phyloP scores from a whole-genome alignment of 441 rosid genomes.

The Bocquillonia castaneifolia region DNA sequence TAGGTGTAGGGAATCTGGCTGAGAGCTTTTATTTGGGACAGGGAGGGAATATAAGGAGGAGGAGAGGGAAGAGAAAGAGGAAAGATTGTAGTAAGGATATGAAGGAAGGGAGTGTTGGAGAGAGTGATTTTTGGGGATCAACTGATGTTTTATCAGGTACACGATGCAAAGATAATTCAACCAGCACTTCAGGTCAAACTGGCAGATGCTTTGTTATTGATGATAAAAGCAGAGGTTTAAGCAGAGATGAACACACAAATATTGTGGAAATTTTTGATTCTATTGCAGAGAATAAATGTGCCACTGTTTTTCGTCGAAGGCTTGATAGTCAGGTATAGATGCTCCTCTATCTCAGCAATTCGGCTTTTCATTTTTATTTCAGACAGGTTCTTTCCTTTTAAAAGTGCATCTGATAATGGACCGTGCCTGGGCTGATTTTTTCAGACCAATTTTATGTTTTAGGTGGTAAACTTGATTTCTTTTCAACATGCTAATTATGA shows the following conservation, averaged over 20 bases:
- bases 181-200: slow-evolving; percentile 37
- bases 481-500: neutral
- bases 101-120: slow-evolving; percentile 62
- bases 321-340: slow-evolving; percentile 69
- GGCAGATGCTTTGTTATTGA: slow-evolving; percentile 28
- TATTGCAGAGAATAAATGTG: slow-evolving; percentile 50
- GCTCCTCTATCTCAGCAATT: neutral
- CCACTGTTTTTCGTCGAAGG: slow-evolving; percentile 52
- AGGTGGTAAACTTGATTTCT: neutral
- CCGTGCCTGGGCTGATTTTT: neutral
- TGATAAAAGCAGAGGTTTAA: slow-evolving; percentile 33
- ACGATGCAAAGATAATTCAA: slow-evolving; percentile 45
- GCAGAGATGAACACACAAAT: slow-evolving; percentile 33
- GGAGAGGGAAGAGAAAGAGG: slow-evolving; percentile 85
- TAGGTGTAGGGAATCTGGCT: slow-evolving; percentile 33
- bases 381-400: neutral
- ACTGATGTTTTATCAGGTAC: slow-evolving; percentile 38
- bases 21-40: slow-evolving; percentile 39
- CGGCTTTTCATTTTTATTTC: neutral
- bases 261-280: slow-evolving; percentile 45
- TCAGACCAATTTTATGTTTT: neutral
- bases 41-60: slow-evolving; percentile 44
- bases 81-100: slow-evolving; percentile 53
- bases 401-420: neutral
- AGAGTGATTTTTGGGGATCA: slow-evolving; percentile 50